Base-by-base conservation (phyloP, 352 stramenopile species). In the Aphanomyces euteiches region DNA sequence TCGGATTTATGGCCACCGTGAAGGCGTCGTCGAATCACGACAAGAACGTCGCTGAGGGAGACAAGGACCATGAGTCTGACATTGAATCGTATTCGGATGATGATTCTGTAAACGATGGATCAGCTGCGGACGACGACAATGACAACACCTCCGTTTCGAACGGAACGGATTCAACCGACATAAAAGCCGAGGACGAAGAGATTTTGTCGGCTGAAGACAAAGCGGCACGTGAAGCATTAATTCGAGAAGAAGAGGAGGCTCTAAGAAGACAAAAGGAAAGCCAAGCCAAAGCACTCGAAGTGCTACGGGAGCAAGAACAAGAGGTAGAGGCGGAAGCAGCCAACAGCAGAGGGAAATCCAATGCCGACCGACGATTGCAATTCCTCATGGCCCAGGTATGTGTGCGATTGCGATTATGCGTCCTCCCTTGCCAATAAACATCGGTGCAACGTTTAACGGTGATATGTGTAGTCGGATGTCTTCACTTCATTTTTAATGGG, bases 401-500 rank as follows among this genome's bases (percentile, higher is more conserved):
- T 28, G 28, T 28, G 28, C 28, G 28, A 28, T 28, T 28, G 28
- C 28, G 28, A 28, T 28, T 28, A 28, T 28, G 28, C 28, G 28
- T 28, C 28, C 28, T 28, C 28, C 28, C 28, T 28, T 28, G 28
- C 28, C 28, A 28, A 28, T 28, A 28, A 28, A 28, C 28, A 28
- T 28, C 28, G 1, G 28, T 28, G 28, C 28, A 28, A 28, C 28
- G 28, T 28, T 28, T 28, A 28, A 28, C 28, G 28, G 28, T 28
- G 28, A 28, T 28, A 28, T 28, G 28, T 59, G 13, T 71, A 85
- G 74, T 95, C 87, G 56, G 85, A 95, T 69, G 87, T 95, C 13
- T 95, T 95, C 71, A 95, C 87, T 73, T 90, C 80, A 48, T 95
- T 95, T 56, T 73, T 95, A 21, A 95, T 95, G 87, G 87, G 87